phyloP scores from a whole-genome alignment of 164 flowering plant genomes.

The Echeveria elegans region DNA sequence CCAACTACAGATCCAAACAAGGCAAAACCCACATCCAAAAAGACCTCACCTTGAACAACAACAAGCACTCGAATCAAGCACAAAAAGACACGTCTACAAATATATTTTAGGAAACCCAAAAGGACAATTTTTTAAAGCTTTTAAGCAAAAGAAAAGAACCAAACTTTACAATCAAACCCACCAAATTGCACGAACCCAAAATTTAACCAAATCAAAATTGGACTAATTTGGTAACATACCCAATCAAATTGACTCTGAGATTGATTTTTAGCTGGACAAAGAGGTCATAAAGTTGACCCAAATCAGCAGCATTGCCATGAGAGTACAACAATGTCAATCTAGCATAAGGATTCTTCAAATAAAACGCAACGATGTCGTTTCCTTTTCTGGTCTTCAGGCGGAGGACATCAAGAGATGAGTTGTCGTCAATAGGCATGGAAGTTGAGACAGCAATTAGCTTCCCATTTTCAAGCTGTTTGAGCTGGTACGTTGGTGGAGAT shows the following conservation, averaged over 20 bases:
- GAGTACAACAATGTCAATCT: constrained; percentile 82
- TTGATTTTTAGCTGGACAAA: constrained; percentile 87
- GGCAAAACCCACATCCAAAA: neutral
- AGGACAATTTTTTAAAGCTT: too few relatives aligned
- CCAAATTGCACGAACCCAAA: neutral
- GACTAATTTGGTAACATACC: constrained; percentile 32
- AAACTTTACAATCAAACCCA: constrained; percentile 2
- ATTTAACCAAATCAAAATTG: neutral
- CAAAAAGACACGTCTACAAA: neutral
- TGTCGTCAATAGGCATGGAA: constrained; percentile 33
- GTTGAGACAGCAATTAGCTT: constrained; percentile 41
- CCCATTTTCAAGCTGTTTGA: constrained; percentile 48
- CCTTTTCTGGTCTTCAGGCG: constrained; percentile 62
- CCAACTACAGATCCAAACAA: neutral
- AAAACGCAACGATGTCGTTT: constrained; percentile 80
- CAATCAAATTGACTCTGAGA: constrained; percentile 88
- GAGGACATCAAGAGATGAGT: constrained; percentile 54
- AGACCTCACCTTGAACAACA: neutral
- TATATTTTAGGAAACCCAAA: neutral
- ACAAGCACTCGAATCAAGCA: neutral
- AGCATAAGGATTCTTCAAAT: constrained; percentile 70
- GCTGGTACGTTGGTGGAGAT: constrained; percentile 63
- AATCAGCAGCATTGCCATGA: constrained; percentile 96
- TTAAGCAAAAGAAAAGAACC: neutral
- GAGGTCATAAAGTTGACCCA: constrained; percentile 90